Conservation (phyloP, 305 asterid genomes). For the Fraxinus albicans region DNA sequence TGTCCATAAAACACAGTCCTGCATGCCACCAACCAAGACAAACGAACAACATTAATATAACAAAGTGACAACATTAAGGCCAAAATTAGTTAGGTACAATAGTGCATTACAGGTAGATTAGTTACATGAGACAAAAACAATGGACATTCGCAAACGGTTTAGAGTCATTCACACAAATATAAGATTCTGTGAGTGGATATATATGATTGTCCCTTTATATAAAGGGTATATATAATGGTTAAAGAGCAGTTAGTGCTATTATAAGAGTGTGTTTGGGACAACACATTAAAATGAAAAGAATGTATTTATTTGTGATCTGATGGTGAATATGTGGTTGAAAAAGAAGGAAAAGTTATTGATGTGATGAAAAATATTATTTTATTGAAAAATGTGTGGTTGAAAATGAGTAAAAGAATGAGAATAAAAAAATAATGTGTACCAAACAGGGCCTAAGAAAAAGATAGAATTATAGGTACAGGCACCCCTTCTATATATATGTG, state of each 20-base stretch:
- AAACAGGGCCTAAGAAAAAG: slow-evolving; percentile 10
- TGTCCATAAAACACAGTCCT: slow-evolving; percentile 98
- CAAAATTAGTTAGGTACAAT: neutral
- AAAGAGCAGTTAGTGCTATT: slow-evolving; percentile 11
- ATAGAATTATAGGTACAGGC: slow-evolving; percentile 10
- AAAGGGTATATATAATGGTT: neutral
- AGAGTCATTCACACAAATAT: neutral
- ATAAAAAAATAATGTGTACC: no score
- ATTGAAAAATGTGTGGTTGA: no score
- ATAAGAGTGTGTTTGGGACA: no score
- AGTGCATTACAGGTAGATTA: slow-evolving; percentile 21
- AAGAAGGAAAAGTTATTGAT: no score
- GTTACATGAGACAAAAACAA: slow-evolving; percentile 8
- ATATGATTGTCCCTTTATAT: neutral
- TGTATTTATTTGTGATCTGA: no score
- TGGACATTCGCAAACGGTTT: neutral
- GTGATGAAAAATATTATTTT: no score
- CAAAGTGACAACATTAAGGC: neutral
- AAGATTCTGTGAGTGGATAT: slow-evolving; percentile 22
- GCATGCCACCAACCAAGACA: slow-evolving; percentile 13
- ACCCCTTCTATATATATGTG: neutral
- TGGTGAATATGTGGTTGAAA: no score
- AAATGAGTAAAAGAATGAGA: no score
- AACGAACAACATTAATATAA: neutral
- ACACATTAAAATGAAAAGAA: no score